Evolutionary conservation across 2,329 filamentous ascomycete species (phyloP).

Genomic region (Scolecobasidium constrictum): DNA sequence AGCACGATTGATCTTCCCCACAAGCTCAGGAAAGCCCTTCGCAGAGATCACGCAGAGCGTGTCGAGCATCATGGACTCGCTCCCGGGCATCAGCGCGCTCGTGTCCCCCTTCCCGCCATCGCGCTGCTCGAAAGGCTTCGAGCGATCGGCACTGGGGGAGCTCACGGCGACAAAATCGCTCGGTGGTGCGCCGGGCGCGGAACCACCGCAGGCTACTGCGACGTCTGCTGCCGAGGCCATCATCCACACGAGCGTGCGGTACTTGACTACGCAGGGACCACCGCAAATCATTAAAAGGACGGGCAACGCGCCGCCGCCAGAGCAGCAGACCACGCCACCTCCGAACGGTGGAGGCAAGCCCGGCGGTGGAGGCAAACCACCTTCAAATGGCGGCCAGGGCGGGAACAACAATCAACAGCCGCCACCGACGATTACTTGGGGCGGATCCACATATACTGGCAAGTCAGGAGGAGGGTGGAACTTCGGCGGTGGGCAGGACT

Average conservation of each 20-base stretch:
- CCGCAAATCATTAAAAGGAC: not conserved
- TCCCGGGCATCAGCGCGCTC: conserved; percentile 1
- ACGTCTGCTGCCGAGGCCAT: not conserved
- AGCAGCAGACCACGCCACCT: not conserved
- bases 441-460: conserved; percentile 9
- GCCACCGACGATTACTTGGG: conserved; percentile 8
- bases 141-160: not conserved
- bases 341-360: not conserved
- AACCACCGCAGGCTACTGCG: not conserved
- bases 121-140: not conserved
- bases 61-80: conserved; percentile 1
- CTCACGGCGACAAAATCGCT: not conserved
- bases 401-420: conserved; percentile 8
- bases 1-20: conserved; percentile 1
- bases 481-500: conserved; percentile 7
- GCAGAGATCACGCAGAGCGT: not conserved
- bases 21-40: not conserved
- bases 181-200: no score
- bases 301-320: conserved; percentile 1
- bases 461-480: conserved; percentile 6
- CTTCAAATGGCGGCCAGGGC: not conserved
- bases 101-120: not conserved
- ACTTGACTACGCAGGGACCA: not conserved
- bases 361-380: not conserved
- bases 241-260: conserved; percentile 7